Evolutionary conservation across 1,284 basidiomycete species (phyloP).

Genomic region (Earliella scabrosa): DNA sequence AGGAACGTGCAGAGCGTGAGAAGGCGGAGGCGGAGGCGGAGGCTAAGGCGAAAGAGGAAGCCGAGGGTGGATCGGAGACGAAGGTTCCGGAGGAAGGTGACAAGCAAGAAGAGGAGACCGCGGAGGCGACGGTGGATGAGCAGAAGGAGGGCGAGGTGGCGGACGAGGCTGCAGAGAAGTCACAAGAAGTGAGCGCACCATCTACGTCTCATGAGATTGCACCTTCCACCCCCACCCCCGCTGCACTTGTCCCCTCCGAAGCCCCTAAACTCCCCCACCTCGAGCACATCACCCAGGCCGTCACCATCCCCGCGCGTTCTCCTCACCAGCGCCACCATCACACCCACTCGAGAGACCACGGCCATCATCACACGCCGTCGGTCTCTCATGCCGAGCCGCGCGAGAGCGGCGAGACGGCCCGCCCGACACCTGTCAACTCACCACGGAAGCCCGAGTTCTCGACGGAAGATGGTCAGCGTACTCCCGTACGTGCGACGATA

Average conservation of each 20-base stretch:
- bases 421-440: slow-evolving; percentile 9
- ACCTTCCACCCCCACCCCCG: slow-evolving; percentile 7
- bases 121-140: slow-evolving; percentile 11
- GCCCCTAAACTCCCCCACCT: slow-evolving; percentile 4
- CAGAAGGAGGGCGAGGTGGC: slow-evolving; percentile 11
- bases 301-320: slow-evolving; percentile 30
- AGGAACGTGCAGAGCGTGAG: slow-evolving; percentile 46
- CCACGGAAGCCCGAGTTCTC: slow-evolving; percentile 4
- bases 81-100: slow-evolving; percentile 31
- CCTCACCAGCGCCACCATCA: not conserved
- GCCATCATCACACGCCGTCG: slow-evolving; percentile 22
- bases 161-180: slow-evolving; percentile 4
- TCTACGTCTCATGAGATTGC: slow-evolving; percentile 1
- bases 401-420: slow-evolving; percentile 33
- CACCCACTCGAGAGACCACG: slow-evolving; percentile 8
- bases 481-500: not conserved
- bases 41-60: slow-evolving; percentile 14
- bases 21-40: slow-evolving; percentile 24
- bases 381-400: slow-evolving; percentile 25
- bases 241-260: slow-evolving; percentile 9
- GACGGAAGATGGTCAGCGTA: slow-evolving; percentile 3
- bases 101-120: slow-evolving; percentile 20
- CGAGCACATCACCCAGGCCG: slow-evolving; percentile 31
- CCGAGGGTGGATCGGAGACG: slow-evolving; percentile 16
- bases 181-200: not conserved